These are phyloP conservation scores for Aspergillus ochraceus DNA, from an alignment of 2,329 filamentous ascomycete genomes.

Conservation along the genomic window DNA sequence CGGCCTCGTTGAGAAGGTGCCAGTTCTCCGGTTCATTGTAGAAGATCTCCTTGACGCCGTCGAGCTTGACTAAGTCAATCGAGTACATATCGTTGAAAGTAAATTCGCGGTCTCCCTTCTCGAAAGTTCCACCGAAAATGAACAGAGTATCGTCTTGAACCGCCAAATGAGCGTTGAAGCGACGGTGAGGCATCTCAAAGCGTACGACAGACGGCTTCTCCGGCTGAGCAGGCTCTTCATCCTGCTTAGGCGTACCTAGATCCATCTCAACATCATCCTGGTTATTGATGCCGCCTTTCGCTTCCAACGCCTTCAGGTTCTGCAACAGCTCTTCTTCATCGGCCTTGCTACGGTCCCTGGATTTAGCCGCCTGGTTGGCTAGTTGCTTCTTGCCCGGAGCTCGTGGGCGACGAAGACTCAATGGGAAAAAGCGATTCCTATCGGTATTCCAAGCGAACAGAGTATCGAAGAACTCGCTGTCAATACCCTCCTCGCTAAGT, in stretches of 20 bases:
- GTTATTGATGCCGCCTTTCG: constrained; percentile 64
- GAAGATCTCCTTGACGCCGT: constrained; percentile 91
- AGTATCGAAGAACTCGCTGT: constrained; percentile 94
- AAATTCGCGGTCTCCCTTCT: constrained; percentile 91
- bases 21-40: constrained; percentile 82
- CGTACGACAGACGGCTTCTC: constrained; percentile 63
- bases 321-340: constrained; percentile 87
- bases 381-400: constrained; percentile 62
- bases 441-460: constrained; percentile 94
- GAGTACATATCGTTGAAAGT: constrained; percentile 95
- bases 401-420: constrained; percentile 73
- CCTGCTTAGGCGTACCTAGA: constrained; percentile 50
- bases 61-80: constrained; percentile 89
- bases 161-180: constrained; percentile 88
- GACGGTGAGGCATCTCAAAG: constrained; percentile 81
- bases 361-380: constrained; percentile 46
- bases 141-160: constrained; percentile 92
- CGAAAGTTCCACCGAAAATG: constrained; percentile 92
- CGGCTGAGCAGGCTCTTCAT: constrained; percentile 52
- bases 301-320: constrained; percentile 82
- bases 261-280: constrained; percentile 46
- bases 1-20: constrained; percentile 63
- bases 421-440: constrained; percentile 88
- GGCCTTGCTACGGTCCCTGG: constrained; percentile 71
- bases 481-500: constrained; percentile 88